phyloP scores from a whole-genome alignment of 192 early-diverging fungal species.

The Backusella tuberculispora region DNA sequence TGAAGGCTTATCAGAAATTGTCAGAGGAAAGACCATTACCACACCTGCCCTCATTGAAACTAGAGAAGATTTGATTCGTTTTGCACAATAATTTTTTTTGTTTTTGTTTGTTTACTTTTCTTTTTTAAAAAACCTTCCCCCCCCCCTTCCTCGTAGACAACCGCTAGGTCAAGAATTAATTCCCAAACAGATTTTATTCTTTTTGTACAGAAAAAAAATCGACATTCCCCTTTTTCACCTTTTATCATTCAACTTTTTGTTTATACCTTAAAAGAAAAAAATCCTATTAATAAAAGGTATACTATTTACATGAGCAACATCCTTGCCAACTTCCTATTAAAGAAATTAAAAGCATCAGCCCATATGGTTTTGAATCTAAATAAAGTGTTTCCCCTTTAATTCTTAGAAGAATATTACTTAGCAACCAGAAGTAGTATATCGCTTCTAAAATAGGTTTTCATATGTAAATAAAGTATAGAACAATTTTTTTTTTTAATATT shows the following conservation, averaged over 20 bases:
- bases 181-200: neutral
- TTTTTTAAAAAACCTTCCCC: neutral
- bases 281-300: neutral
- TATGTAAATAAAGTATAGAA: too few relatives aligned
- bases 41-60: constrained; percentile 57
- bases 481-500: too few relatives aligned
- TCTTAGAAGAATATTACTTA: too few relatives aligned
- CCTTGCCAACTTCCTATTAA: neutral
- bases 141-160: constrained; percentile 3
- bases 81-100: constrained; percentile 11
- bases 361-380: neutral
- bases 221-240: neutral
- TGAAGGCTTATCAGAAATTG: constrained; percentile 81
- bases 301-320: neutral
- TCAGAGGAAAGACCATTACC: constrained; percentile 71
- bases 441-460: too few relatives aligned
- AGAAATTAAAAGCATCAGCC: neutral
- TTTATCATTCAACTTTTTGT: constrained; percentile 6
- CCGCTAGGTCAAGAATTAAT: constrained; percentile 9
- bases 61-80: constrained; percentile 39
- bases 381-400: too few relatives aligned
- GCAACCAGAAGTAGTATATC: too few relatives aligned
- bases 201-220: constrained; percentile 2
- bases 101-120: neutral
- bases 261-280: constrained; percentile 11